These are phyloP conservation scores for Lolium multiflorum DNA, from an alignment of 176 grass and related monocot species.

Conservation along the genomic window DNA sequence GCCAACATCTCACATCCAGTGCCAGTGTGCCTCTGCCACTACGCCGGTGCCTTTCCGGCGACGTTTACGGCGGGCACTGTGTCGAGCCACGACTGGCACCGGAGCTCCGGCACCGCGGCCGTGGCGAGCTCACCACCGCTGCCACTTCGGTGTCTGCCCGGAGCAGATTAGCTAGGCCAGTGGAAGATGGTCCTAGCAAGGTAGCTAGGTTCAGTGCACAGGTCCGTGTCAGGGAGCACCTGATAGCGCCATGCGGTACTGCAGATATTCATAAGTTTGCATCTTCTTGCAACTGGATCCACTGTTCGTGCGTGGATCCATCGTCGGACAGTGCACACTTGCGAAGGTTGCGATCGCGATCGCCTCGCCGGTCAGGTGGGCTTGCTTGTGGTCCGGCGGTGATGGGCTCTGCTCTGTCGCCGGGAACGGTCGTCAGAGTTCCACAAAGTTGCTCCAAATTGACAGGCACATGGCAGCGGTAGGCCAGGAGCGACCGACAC, in stretches of 20 bases:
- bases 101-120: constrained; percentile 3
- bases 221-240: constrained; percentile 32
- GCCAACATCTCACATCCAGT: constrained; percentile 13
- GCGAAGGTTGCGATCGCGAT: background rate
- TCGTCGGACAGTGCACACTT: background rate
- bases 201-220: constrained; percentile 27
- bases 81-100: background rate
- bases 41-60: background rate
- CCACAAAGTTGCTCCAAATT: background rate
- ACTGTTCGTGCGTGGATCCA: background rate
- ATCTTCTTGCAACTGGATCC: background rate
- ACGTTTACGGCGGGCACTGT: background rate
- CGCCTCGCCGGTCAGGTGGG: background rate
- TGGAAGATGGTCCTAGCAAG: too few relatives aligned
- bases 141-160: background rate
- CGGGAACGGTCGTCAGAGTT: background rate
- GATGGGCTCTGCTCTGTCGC: background rate
- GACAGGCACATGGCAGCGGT: constrained; percentile 8
- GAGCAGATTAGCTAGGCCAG: background rate
- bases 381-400: background rate
- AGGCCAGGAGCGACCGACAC: background rate
- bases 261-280: background rate
- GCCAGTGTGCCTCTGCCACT: background rate
- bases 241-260: constrained; percentile 20
- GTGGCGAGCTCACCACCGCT: constrained; percentile 2